Evolutionary conservation across 495 filamentous ascomycete genomes (phyloP).

Genomic region (Eremomyces bilateralis): DNA sequence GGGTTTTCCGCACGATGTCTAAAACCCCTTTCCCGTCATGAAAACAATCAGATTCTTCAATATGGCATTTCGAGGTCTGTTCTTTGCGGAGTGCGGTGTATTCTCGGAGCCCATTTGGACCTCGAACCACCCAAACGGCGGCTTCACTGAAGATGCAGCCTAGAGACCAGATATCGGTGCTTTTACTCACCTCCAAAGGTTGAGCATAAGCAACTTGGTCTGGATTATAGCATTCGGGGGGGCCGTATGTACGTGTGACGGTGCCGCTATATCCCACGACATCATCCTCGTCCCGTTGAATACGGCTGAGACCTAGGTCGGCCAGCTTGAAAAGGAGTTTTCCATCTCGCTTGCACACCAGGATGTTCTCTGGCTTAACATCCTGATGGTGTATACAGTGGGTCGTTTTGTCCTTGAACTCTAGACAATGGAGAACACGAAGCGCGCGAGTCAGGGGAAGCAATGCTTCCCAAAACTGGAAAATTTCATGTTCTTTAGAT

Average conservation of each 20-base stretch:
- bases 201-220: constrained; percentile 10
- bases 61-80: too few relatives aligned
- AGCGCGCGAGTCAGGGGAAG: constrained; percentile 19
- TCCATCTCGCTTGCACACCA: constrained; percentile 1
- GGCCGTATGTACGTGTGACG: constrained; percentile 6
- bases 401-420: neutral
- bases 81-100: constrained; percentile 17
- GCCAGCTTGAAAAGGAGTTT: constrained; percentile 7
- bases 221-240: constrained; percentile 18
- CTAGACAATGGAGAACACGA: constrained; percentile 17
- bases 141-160: constrained; percentile 26
- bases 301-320: constrained; percentile 7
- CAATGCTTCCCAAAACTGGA: constrained; percentile 23
- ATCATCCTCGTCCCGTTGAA: neutral
- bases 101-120: constrained; percentile 12
- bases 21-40: constrained; percentile 21
- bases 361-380: constrained; percentile 9
- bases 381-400: too few relatives aligned
- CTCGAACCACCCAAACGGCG: constrained; percentile 21
- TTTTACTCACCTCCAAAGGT: constrained; percentile 7
- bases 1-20: too few relatives aligned
- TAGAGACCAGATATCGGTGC: constrained; percentile 25
- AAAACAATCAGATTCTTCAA: constrained; percentile 20
- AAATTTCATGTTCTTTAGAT: constrained; percentile 16
- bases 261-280: neutral